Base-by-base conservation (phyloP, 768 basidiomycete genomes). In the Kwoniella dendrophila region DNA sequence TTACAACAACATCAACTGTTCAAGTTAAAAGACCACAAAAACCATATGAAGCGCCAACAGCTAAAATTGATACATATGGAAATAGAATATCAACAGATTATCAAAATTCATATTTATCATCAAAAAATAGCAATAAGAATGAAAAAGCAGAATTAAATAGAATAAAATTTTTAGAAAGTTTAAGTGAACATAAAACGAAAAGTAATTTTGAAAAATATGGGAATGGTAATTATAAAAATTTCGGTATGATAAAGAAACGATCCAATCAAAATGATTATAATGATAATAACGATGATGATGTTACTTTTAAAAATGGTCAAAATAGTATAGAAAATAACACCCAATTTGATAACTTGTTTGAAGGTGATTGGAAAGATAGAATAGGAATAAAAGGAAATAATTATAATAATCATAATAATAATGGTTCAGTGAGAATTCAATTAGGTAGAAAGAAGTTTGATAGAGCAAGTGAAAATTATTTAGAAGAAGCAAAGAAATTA, bases 1-100 rank as follows among this genome's bases (percentile, higher is more conserved):
- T 64, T 24, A 33, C 38, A 34, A 18, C 56, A 3, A 52, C 62
- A 2, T 4, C 62, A 7, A 16, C 56, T 4, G 20, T 27, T 6
- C 20, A 5, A 8, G 62, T 64, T 27, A 64, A 54, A 41, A 48
- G 62, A 22, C 62, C 62, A 34, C 55, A 58, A 41, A 54, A 64
- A 43, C 55, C 55, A 47, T 64, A 58, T 48, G 41, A 45, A 45
- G 55, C 54, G n/a, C 49, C 55, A 18, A 18, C 50, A 36, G 45
- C 56, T 22, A 50, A 44, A 29, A 52, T 58, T 30, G 62, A 64
- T 32, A 36, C 48, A 22, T 52, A 52, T 22, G 62, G 62, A 1
- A 62, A 55, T 48, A 27, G 54, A 12, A 40, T 52, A 50, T 49
- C 59, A 2, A 40, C 43, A 38, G 20, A 49, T 45, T 18, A 26